phyloP scores from a whole-genome alignment of 371 early-diverging fungal genomes.

The Apophysomyces elegans region DNA sequence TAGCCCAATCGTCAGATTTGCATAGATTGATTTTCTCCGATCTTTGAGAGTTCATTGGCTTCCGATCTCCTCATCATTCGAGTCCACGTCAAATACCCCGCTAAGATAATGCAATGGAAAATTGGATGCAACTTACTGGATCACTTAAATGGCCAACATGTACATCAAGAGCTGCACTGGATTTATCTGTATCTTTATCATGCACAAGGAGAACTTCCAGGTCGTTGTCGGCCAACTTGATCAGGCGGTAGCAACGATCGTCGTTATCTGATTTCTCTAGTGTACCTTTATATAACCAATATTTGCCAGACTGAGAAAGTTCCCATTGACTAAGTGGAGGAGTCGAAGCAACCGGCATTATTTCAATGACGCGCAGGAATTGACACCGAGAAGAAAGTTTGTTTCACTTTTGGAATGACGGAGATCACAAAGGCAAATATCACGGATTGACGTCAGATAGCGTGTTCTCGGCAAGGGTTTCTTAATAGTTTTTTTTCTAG shows the following conservation, averaged over 20 bases:
- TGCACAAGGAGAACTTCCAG: slow-evolving; percentile 83
- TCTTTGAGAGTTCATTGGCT: background rate
- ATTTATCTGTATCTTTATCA: slow-evolving; percentile 84
- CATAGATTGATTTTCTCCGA: background rate
- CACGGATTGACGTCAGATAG: background rate
- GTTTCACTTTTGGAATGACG: slow-evolving; percentile 1
- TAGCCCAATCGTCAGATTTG: background rate
- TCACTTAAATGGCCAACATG: slow-evolving; percentile 90
- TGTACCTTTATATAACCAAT: slow-evolving; percentile 45
- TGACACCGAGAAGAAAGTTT: background rate
- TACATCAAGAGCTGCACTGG: slow-evolving; percentile 91
- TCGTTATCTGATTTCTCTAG: slow-evolving; percentile 73
- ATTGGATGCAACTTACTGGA: slow-evolving; percentile 56
- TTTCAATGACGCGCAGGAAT: background rate
- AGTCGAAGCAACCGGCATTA: slow-evolving; percentile 1
- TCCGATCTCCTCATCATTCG: slow-evolving; percentile 11
- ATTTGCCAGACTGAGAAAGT: slow-evolving; percentile 32
- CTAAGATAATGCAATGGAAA: slow-evolving; percentile 8
- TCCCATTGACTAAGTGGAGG: slow-evolving; percentile 37
- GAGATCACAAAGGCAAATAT: background rate
- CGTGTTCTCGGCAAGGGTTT: background rate
- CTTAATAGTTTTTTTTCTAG: background rate
- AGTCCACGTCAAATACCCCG: slow-evolving; percentile 1
- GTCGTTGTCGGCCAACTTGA: slow-evolving; percentile 76
- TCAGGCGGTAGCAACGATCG: slow-evolving; percentile 79